Conservation (phyloP, 2,329 filamentous ascomycete genomes). For the Colletotrichum filicis region DNA sequence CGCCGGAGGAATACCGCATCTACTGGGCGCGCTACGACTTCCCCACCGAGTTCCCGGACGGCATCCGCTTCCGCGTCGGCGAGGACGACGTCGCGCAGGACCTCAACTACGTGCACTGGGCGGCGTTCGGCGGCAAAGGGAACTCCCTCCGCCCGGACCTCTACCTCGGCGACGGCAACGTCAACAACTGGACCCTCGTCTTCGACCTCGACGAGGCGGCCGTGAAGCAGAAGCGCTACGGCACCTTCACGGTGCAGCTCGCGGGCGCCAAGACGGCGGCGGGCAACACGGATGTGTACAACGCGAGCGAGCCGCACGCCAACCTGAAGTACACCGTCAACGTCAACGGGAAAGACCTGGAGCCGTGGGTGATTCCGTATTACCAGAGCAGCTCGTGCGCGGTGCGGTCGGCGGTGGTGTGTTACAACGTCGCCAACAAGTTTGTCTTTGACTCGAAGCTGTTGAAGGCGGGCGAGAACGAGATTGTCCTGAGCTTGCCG, state of each 20-base stretch:
- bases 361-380: constrained; percentile 66
- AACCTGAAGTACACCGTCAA: constrained; percentile 58
- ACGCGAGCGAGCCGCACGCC: constrained; percentile 59
- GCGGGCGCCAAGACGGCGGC: constrained; percentile 71
- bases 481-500: constrained; percentile 65
- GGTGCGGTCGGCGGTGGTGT: constrained; percentile 66
- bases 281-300: constrained; percentile 68
- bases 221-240: constrained; percentile 54
- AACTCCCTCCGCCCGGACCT: constrained; percentile 54
- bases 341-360: constrained; percentile 49
- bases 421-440: constrained; percentile 68
- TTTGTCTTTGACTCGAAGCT: constrained; percentile 61
- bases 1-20: constrained; percentile 63
- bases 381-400: constrained; percentile 68
- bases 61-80: constrained; percentile 65
- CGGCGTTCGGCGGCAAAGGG: constrained; percentile 64
- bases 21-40: constrained; percentile 71
- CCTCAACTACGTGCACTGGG: constrained; percentile 72
- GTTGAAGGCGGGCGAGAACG: constrained; percentile 60
- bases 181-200: constrained; percentile 67
- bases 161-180: constrained; percentile 52
- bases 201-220: constrained; percentile 55
- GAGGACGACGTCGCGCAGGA: constrained; percentile 55
- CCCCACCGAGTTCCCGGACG: constrained; percentile 64
- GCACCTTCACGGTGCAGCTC: constrained; percentile 71